Evolutionary conservation across 345 rosid genomes (phyloP).

Genomic region (Eucalyptus pauciflora): DNA sequence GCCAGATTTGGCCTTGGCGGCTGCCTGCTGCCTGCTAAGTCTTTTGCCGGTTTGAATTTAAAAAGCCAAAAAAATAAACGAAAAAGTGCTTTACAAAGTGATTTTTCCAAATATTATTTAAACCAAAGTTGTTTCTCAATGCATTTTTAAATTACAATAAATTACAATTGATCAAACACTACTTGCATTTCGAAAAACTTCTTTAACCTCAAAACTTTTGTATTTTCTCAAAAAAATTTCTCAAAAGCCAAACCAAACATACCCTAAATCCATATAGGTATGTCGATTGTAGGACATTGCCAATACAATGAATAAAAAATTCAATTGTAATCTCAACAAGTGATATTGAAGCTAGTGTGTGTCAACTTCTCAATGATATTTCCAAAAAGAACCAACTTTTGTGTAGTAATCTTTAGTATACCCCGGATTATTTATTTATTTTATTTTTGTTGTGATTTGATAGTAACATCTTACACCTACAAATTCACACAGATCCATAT

Average conservation of each 20-base stretch:
- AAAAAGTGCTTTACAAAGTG: too few relatives aligned
- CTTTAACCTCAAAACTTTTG: too few relatives aligned
- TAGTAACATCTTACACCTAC: not conserved
- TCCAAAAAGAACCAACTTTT: not conserved
- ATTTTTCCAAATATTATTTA: too few relatives aligned
- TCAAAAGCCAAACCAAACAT: fast-evolving
- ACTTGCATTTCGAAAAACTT: too few relatives aligned
- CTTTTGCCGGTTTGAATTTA: too few relatives aligned
- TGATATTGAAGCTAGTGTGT: not conserved
- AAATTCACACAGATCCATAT: not conserved
- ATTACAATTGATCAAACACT: too few relatives aligned
- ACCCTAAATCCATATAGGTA: not conserved
- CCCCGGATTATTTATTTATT: not conserved
- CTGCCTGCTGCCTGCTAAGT: too few relatives aligned
- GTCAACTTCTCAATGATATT: not conserved
- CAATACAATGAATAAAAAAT: too few relatives aligned
- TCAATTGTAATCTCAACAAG: not conserved
- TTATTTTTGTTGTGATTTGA: not conserved
- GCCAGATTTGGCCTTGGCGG: too few relatives aligned
- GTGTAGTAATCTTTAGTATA: not conserved
- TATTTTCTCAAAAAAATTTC: not conserved
- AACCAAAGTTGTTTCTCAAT: too few relatives aligned
- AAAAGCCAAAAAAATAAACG: too few relatives aligned
- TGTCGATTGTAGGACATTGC: not conserved
- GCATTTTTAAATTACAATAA: too few relatives aligned